These are phyloP conservation scores for Phragmites australis DNA, from an alignment of 176 grass and related monocot species.

Conservation along the genomic window DNA sequence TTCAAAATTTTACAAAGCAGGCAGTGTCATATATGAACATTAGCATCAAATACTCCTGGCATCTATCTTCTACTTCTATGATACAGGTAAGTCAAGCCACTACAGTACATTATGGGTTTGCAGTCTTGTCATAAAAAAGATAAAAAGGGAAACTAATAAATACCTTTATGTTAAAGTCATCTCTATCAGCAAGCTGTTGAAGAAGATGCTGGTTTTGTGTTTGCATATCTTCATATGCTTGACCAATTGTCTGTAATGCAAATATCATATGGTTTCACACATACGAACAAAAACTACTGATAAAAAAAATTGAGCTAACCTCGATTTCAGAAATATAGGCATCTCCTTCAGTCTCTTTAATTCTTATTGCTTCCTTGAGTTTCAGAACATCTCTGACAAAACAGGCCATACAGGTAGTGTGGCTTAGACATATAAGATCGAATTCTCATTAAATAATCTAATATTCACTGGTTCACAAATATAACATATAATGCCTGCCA, in stretches of 20 bases:
- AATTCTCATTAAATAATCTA: slow-evolving; percentile 15
- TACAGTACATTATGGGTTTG: slow-evolving; percentile 14
- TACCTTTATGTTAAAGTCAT: slow-evolving; percentile 98
- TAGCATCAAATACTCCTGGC: not conserved
- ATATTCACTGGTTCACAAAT: slow-evolving; percentile 22
- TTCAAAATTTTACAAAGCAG: not conserved
- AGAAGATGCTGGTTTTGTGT: slow-evolving; percentile 88
- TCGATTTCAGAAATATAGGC: slow-evolving; percentile 95
- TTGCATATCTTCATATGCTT: slow-evolving; percentile 99
- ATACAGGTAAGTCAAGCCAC: not conserved
- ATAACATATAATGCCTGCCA: slow-evolving; percentile 5
- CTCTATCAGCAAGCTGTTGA: slow-evolving; percentile 89
- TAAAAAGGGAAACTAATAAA: slow-evolving; percentile 23
- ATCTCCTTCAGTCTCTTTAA: slow-evolving; percentile 85
- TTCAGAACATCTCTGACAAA: slow-evolving; percentile 73
- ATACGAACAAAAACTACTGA: slow-evolving; percentile 29
- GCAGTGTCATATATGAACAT: not conserved
- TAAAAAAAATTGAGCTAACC: slow-evolving; percentile 39
- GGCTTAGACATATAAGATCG: slow-evolving; percentile 13
- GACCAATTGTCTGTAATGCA: slow-evolving; percentile 78
- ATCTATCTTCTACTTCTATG: not conserved
- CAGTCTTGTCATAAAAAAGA: not conserved
- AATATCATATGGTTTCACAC: slow-evolving; percentile 36
- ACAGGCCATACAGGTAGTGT: slow-evolving; percentile 16
- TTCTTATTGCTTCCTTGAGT: slow-evolving; percentile 85